These are phyloP conservation scores for Trametes hirsuta DNA, from an alignment of 1,284 basidiomycete genomes.

Conservation along the genomic window DNA sequence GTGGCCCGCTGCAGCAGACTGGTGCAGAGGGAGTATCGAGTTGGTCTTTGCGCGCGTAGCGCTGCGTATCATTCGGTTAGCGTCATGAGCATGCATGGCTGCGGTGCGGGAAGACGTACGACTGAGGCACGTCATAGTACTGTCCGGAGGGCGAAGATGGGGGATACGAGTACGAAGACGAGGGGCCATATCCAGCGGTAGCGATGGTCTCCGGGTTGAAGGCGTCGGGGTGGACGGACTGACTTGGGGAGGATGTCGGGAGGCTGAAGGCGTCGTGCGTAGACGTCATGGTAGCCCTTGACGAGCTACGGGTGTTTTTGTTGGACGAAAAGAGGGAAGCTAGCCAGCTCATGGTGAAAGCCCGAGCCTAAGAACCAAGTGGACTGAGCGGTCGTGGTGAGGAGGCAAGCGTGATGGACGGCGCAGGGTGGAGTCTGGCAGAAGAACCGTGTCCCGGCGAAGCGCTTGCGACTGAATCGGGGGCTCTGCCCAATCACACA, in stretches of 20 bases:
- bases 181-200: conserved; percentile 71
- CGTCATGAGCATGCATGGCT: conserved; percentile 8
- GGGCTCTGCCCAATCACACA: conserved; percentile 10
- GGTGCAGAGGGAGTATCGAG: conserved; percentile 70
- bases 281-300: conserved; percentile 61
- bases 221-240: conserved; percentile 55
- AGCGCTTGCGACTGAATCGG: conserved; percentile 12
- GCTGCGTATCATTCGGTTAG: conserved; percentile 14
- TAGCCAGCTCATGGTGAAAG: conserved; percentile 67
- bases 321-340: conserved; percentile 58
- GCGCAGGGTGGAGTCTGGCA: conserved; percentile 19
- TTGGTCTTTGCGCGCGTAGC: conserved; percentile 51
- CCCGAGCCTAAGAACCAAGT: conserved; percentile 8
- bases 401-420: conserved; percentile 8
- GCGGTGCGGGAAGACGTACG: conserved; percentile 47
- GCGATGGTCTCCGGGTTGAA: conserved; percentile 57
- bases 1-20: conserved; percentile 45
- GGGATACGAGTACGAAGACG: conserved; percentile 71
- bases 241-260: conserved; percentile 67
- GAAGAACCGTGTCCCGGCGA: conserved; percentile 19
- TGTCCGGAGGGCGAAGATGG: conserved; percentile 54
- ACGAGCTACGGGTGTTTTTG: conserved; percentile 50
- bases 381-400: conserved; percentile 12
- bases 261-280: conserved; percentile 82
- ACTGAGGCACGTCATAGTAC: conserved; percentile 62